Evolutionary conservation across 148 eudicot genomes (phyloP), one percentile per base, ranked within the genome.

Genomic region (Rhododendron ferrugineum): DNA sequence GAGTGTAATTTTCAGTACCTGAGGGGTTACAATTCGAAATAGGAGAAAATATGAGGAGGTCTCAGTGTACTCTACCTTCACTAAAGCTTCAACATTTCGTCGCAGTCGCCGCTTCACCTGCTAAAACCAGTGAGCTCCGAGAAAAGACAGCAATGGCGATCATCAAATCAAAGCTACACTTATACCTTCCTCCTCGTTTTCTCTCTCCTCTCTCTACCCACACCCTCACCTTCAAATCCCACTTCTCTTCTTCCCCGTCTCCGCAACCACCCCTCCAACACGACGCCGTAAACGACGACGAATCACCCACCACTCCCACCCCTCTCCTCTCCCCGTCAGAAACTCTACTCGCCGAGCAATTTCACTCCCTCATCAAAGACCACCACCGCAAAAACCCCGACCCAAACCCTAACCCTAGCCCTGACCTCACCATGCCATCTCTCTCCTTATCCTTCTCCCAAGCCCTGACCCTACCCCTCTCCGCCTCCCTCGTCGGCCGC

Each of bases 311-410:
- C 34, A n/a, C 88, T 37, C n/a, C 28, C 44, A 20, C 83, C 76
- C 36, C 72, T 56, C 37, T 32, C 40, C 81, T 93, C 14, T 87
- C 93, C 47, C 87, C 89, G 20, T 16, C 82, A 47, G 94, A 96
- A 80, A 81, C 86, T 73, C 91, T 78, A 85, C 40, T 92, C 7
- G 90, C 89, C 0, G 91, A 94, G 0, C 85, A 85, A 42, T 78
- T 96, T 78, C 90, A 93, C 84, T 60, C 87, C 18, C 47, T 94
- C 3, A 96, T 96, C 91, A 93, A 90, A 87, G 91, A 89, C 26
- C 97, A 94, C 84, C 88, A 93, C 85, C 93, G 93, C 81, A 90
- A 88, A 88, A 92, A 96, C 91, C 96, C 93, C 37, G 85, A 84
- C 82, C 68, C 83, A n/a, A 42, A 74, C 77, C 84, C 88, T 10